phyloP scores from a whole-genome alignment of 2,329 filamentous ascomycete genomes.

The Calonectria pseudoturangicola region DNA sequence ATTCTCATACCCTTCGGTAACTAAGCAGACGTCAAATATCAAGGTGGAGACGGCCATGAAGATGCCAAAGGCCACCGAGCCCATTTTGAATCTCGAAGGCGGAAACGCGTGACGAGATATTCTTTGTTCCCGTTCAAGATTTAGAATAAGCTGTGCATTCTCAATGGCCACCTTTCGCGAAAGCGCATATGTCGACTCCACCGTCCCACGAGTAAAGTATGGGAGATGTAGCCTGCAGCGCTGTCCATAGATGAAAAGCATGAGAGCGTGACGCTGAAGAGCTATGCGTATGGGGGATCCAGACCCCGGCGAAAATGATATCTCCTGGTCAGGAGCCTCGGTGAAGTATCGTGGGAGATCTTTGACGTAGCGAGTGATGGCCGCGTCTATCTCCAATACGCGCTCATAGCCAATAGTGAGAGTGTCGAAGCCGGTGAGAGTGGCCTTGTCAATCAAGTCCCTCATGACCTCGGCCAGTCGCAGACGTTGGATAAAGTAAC shows the following conservation, averaged over 20 bases:
- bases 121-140: constrained; percentile 55
- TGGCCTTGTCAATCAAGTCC: constrained; percentile 58
- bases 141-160: constrained; percentile 57
- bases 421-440: constrained; percentile 49
- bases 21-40: constrained; percentile 58
- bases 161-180: constrained; percentile 58
- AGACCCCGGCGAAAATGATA: constrained; percentile 34
- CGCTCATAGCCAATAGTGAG: constrained; percentile 58
- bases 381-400: constrained; percentile 58
- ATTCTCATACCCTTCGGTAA: constrained; percentile 48
- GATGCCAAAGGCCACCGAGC: constrained; percentile 58
- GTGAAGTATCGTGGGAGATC: constrained; percentile 57
- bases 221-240: constrained; percentile 61
- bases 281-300: constrained; percentile 43
- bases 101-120: constrained; percentile 52
- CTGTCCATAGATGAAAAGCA: constrained; percentile 57
- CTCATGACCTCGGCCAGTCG: constrained; percentile 62
- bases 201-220: constrained; percentile 58
- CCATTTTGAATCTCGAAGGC: constrained; percentile 54
- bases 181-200: constrained; percentile 58
- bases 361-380: constrained; percentile 54
- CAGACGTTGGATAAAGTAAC: constrained; percentile 62
- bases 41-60: constrained; percentile 60
- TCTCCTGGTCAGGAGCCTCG: constrained; percentile 28
- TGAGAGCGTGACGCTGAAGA: constrained; percentile 58